Percentiles rank a stretch among this genome's conserved stretches.
Conservation (phyloP, 2,329 filamentous ascomycete species). For the Madurella mycetomatis region DNA sequence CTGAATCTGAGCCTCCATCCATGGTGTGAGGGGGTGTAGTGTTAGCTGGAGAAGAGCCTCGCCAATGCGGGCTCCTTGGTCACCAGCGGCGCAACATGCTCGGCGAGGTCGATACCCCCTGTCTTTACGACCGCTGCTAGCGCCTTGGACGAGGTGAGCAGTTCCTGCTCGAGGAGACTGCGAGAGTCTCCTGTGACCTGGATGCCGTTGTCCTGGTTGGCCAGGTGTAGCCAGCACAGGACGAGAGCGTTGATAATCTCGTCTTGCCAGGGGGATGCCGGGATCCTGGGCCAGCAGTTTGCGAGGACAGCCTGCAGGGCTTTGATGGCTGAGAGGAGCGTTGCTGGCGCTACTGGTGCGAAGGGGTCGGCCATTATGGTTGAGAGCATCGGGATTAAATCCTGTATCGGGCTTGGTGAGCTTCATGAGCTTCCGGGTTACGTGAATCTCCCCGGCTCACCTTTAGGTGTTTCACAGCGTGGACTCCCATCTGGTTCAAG, state of each 20-base stretch:
- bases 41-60: conserved; percentile 29
- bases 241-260: conserved; percentile 60
- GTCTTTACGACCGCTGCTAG: conserved; percentile 34
- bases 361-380: conserved; percentile 66
- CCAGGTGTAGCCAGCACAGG: conserved; percentile 58
- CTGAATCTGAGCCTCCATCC: too few species aligned
- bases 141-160: conserved; percentile 34
- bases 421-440: neutral
- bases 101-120: conserved; percentile 26
- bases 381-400: conserved; percentile 63
- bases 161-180: conserved; percentile 30
- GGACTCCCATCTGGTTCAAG: conserved; percentile 55
- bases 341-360: conserved; percentile 47
- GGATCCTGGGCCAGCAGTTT: conserved; percentile 66
- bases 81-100: conserved; percentile 33
- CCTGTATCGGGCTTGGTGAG: conserved; percentile 35
- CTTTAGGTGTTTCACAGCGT: conserved; percentile 64
- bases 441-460: conserved; percentile 31
- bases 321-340: conserved; percentile 49
- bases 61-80: conserved; percentile 34
- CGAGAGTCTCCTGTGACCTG: conserved; percentile 10
- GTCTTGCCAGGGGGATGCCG: conserved; percentile 49
- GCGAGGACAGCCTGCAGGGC: conserved; percentile 55
- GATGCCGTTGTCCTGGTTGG: conserved; percentile 31
- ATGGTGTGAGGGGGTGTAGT: neutral